Percentiles rank a stretch among this genome's conserved stretches.
Conservation (phyloP, 768 basidiomycete species). For the Macrolepiota albuminosa region DNA sequence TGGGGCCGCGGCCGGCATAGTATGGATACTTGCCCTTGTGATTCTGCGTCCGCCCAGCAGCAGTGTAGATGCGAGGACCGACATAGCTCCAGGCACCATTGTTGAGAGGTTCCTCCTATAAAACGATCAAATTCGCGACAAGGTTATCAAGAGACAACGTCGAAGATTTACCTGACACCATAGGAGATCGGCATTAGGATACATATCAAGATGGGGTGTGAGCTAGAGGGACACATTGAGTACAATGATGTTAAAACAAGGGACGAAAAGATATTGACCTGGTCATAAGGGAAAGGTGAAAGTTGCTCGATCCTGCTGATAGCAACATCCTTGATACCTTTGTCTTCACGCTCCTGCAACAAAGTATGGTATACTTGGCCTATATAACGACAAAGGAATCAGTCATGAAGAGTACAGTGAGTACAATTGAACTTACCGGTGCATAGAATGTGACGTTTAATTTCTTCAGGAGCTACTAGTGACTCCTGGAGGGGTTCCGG, state of each 20-base stretch:
- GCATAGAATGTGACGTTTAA: slow-evolving; percentile 91
- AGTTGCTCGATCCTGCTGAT: slow-evolving; percentile 95
- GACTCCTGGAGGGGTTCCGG: slow-evolving; percentile 74
- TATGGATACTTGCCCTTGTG: slow-evolving; percentile 88
- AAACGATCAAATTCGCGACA: slow-evolving; percentile 3
- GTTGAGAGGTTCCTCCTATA: slow-evolving; percentile 85
- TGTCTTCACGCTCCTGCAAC: slow-evolving; percentile 84
- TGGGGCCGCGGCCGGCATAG: slow-evolving; percentile 92
- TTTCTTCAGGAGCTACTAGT: slow-evolving; percentile 76
- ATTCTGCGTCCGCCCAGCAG: slow-evolving; percentile 84
- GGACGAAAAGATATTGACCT: slow-evolving; percentile 44
- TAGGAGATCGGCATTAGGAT: slow-evolving; percentile 89
- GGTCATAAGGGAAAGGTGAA: slow-evolving; percentile 96
- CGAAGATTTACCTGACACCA: slow-evolving; percentile 77
- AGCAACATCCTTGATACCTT: slow-evolving; percentile 87
- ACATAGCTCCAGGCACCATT: slow-evolving; percentile 98
- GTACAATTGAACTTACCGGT: slow-evolving; percentile 39
- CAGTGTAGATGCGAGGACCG: slow-evolving; percentile 89
- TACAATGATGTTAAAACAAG: background rate
- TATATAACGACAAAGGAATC: slow-evolving; percentile 15
- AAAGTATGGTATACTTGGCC: slow-evolving; percentile 95
- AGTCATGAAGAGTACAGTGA: slow-evolving; percentile 1
- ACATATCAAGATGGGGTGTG: slow-evolving; percentile 91
- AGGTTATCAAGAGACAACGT: background rate
- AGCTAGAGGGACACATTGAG: slow-evolving; percentile 40